Conservation (phyloP, 148 eudicot species). For the Drosera capensis region DNA sequence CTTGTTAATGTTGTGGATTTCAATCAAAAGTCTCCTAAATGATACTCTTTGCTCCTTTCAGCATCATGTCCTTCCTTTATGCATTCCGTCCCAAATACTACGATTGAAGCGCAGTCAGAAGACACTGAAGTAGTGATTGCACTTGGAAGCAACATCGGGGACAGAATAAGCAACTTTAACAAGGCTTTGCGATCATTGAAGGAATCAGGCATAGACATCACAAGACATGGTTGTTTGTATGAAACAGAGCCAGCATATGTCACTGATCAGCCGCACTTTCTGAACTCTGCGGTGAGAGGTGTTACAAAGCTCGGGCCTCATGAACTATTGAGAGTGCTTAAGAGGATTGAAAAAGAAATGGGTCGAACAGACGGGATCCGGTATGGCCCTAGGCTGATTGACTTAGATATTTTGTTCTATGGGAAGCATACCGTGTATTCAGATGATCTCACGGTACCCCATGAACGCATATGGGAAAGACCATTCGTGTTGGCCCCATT, state of each 20-base stretch:
- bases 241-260: conserved; percentile 92
- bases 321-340: conserved; percentile 44
- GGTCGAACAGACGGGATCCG: conserved; percentile 78
- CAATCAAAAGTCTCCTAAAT: not conserved
- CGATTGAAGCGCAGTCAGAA: conserved; percentile 40
- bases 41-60: conserved; percentile 11
- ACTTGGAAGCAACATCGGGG: conserved; percentile 86
- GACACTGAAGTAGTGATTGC: conserved; percentile 86
- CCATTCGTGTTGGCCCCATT: conserved; percentile 91
- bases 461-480: conserved; percentile 91
- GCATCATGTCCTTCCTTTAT: conserved; percentile 25
- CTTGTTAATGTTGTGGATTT: not conserved
- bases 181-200: conserved; percentile 60
- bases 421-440: conserved; percentile 46
- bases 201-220: conserved; percentile 48
- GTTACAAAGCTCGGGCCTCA: conserved; percentile 67
- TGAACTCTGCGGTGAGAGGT: conserved; percentile 84
- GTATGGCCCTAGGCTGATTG: conserved; percentile 85
- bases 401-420: conserved; percentile 75
- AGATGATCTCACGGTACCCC: conserved; percentile 61
- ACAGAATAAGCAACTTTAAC: conserved; percentile 46
- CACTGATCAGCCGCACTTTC: conserved; percentile 70
- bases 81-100: conserved; percentile 32
- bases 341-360: conserved; percentile 79
- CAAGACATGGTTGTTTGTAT: conserved; percentile 64